Conservation (phyloP, 2,329 filamentous ascomycete species). For the Orbilia oligospora region DNA sequence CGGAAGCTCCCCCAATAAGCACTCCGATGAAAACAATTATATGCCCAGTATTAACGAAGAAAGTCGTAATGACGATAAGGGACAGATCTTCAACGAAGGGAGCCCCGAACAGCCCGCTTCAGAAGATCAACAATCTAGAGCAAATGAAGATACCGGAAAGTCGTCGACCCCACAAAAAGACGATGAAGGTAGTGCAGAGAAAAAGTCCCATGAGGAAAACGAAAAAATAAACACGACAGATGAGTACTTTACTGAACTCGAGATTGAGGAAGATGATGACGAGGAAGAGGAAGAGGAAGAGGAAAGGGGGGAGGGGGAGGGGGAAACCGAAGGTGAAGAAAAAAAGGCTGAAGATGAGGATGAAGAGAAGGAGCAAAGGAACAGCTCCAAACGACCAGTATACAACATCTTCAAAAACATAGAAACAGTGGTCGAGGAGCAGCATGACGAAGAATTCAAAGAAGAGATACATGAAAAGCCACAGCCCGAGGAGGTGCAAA, state of each 20-base stretch:
- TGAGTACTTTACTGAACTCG: constrained; percentile 12
- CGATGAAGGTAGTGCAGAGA: neutral
- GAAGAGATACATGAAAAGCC: constrained; percentile 12
- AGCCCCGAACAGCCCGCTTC: too few relatives aligned
- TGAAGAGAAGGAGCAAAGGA: neutral
- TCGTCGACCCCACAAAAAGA: neutral
- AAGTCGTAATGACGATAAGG: neutral
- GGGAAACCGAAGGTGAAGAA: neutral
- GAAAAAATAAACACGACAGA: constrained; percentile 8
- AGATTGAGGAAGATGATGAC: neutral
- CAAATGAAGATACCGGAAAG: too few relatives aligned
- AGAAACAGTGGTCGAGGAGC: constrained; percentile 14
- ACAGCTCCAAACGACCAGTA: neutral
- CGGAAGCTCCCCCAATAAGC: too few relatives aligned
- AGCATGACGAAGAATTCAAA: constrained; percentile 1
- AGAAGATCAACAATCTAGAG: too few relatives aligned
- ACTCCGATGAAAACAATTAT: neutral
- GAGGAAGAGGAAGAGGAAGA: neutral
- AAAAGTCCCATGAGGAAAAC: neutral
- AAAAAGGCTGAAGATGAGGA: neutral
- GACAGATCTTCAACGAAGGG: too few relatives aligned
- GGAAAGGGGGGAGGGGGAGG: neutral
- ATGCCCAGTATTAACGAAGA: neutral
- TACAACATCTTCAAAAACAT: constrained; percentile 26
- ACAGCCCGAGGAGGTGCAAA: neutral